These are phyloP conservation scores for Geotrichum bryndzae DNA, from an alignment of 1,139 yeast species.

Conservation along the genomic window DNA sequence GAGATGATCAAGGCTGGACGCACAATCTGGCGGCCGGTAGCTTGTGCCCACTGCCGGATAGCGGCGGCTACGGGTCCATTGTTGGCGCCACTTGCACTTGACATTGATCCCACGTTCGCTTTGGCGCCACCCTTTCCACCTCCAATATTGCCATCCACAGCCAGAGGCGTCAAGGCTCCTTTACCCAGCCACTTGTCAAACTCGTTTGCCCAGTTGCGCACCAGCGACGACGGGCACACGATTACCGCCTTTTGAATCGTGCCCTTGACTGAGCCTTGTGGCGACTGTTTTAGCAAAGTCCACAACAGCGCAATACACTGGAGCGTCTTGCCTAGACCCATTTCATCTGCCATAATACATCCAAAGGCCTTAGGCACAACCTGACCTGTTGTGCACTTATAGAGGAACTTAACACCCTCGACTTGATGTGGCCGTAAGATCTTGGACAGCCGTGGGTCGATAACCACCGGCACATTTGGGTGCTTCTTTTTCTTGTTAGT, in stretches of 20 bases:
- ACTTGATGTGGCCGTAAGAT: constrained; percentile 93
- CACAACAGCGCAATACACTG: constrained; percentile 92
- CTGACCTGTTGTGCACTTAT: constrained; percentile 84
- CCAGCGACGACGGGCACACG: constrained; percentile 93
- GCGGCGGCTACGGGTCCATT: constrained; percentile 51
- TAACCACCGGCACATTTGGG: constrained; percentile 91
- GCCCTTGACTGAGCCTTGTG: constrained; percentile 60
- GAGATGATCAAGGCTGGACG: constrained; percentile 94
- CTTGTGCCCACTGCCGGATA: constrained; percentile 80
- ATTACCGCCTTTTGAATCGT: constrained; percentile 87
- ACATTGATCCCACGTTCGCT: constrained; percentile 13
- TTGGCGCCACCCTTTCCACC: constrained; percentile 44
- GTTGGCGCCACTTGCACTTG: constrained; percentile 35
- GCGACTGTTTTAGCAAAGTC: constrained; percentile 87
- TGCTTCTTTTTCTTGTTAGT: constrained; percentile 47
- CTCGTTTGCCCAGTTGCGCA: constrained; percentile 97
- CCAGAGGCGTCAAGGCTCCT: constrained; percentile 79
- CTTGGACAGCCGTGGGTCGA: constrained; percentile 82
- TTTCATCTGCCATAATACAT: constrained; percentile 98
- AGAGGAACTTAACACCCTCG: constrained; percentile 88
- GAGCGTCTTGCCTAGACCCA: constrained; percentile 95
- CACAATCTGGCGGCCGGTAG: constrained; percentile 81
- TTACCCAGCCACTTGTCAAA: constrained; percentile 93
- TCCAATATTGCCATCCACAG: constrained; percentile 91
- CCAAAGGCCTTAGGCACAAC: constrained; percentile 86